Base-by-base conservation (phyloP, 2,329 filamentous ascomycete genomes). In the Penicillium sp. region DNA sequence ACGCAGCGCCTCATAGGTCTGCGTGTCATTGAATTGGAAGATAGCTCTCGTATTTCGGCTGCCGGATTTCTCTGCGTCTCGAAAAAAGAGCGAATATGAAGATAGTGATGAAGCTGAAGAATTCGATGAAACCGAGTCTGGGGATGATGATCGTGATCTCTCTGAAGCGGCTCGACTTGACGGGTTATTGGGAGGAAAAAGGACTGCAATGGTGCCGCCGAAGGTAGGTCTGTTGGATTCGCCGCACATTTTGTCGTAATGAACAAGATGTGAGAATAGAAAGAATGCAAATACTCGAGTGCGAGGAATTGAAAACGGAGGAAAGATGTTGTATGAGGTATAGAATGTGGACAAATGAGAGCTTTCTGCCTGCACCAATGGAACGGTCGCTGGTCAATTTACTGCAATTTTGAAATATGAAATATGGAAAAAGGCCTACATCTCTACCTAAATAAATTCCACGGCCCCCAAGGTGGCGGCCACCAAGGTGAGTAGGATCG, bases 171-270 rank as follows among this genome's bases (percentile, higher is more conserved):
- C 59, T 2, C 61, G 60, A 17, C 33, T 54, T 7, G 57, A 26
- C 3, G 17, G 28, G 17, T 56, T 59, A 2, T 65, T 56, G 7
- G 24, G 61, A 2, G 73, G 73, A 50, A 73, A 76, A 17, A 77
- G 69, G 45, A 77, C 71, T 35, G 75, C 75, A 58, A 77, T 76
- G 49, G 70, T 72, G 12, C 72, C 70, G 35, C 74, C 77, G 28
- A 70, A 81, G 28, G 84, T 84, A 15, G 70, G 84, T 24, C 72
- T 88, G 53, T 74, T 70, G 10, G 83, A 83, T 0, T 70, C 61
- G 15, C 75, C 80, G 4, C 86, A 87, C 22, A 81, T 88, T 68
- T 84, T 51, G 53, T 44, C n/a, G 50, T 37, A 12, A 28, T 59
- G 33, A 4, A 42, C n/a, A 22, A 40, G 61, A 38, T 57, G 42